Conservation (phyloP, 768 basidiomycete genomes). For the Mycena chlorophos region DNA sequence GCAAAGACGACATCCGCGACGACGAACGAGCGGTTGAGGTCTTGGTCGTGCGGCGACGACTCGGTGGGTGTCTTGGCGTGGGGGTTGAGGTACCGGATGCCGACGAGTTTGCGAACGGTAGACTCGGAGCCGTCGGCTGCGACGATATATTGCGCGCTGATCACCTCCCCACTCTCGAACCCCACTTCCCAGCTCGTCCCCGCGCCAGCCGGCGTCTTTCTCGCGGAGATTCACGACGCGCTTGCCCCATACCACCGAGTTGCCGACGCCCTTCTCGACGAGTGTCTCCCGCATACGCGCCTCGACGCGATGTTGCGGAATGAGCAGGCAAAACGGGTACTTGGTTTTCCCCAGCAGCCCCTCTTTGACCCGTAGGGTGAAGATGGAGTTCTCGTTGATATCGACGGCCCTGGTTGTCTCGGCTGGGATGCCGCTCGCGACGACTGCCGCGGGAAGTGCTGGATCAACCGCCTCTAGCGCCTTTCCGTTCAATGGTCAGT, state of each 20-base stretch:
- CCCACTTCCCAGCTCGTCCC: not conserved
- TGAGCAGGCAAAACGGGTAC: constrained; percentile 34
- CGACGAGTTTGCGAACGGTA: constrained; percentile 25
- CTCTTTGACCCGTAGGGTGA: constrained; percentile 12
- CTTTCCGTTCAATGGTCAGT: not conserved
- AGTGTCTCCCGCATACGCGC: not conserved
- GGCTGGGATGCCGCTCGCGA: not conserved
- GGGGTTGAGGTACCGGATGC: not conserved
- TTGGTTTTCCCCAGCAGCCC: constrained; percentile 32
- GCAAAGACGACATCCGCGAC: not conserved
- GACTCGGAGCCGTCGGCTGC: constrained; percentile 45
- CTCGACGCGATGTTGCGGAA: constrained; percentile 38
- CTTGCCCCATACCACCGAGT: not conserved
- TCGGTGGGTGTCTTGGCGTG: not conserved
- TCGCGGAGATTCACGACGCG: constrained; percentile 21
- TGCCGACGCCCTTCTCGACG: not conserved
- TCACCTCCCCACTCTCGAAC: constrained; percentile 38
- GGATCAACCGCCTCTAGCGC: not conserved
- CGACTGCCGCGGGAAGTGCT: not conserved
- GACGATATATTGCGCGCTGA: constrained; percentile 39
- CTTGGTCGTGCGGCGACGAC: not conserved
- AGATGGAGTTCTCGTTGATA: not conserved
- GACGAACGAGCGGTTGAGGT: not conserved
- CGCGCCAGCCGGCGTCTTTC: constrained; percentile 20
- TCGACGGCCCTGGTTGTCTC: not conserved